phyloP scores from a whole-genome alignment of 1,284 basidiomycete species.

The Takashimella koratensis region DNA sequence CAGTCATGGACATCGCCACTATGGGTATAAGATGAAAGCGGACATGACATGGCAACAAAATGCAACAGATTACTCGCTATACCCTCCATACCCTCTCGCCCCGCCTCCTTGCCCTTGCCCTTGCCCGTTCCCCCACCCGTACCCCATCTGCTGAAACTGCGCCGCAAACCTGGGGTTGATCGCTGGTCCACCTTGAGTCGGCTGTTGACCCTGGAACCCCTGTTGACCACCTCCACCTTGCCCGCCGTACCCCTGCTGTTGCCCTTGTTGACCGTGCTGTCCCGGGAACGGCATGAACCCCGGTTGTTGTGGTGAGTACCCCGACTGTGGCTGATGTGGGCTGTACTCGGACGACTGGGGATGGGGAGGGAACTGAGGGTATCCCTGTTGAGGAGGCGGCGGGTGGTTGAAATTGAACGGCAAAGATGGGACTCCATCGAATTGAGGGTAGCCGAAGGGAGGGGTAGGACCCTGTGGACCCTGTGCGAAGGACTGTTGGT shows the following conservation, averaged over 20 bases:
- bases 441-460: no score
- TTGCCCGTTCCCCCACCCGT: background rate
- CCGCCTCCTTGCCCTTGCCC: background rate
- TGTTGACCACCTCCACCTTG: slow-evolving; percentile 2
- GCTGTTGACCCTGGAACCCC: slow-evolving; percentile 5
- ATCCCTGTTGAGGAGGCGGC: background rate
- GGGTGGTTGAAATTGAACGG: background rate
- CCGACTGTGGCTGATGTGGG: background rate
- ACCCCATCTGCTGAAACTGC: slow-evolving; percentile 29
- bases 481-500: no score
- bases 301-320: background rate
- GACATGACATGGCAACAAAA: no score
- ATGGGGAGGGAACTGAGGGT: background rate
- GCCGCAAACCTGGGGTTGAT: slow-evolving; percentile 47
- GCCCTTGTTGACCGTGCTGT: background rate
- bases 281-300: background rate
- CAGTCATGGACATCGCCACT: no score
- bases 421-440: no score
- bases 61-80: background rate
- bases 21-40: no score
- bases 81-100: background rate
- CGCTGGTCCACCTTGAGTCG: slow-evolving; percentile 22
- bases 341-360: background rate
- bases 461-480: no score
- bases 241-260: slow-evolving; percentile 4